These are phyloP conservation scores for Rickenella mellea DNA, from an alignment of 768 basidiomycete species.

Conservation along the genomic window DNA sequence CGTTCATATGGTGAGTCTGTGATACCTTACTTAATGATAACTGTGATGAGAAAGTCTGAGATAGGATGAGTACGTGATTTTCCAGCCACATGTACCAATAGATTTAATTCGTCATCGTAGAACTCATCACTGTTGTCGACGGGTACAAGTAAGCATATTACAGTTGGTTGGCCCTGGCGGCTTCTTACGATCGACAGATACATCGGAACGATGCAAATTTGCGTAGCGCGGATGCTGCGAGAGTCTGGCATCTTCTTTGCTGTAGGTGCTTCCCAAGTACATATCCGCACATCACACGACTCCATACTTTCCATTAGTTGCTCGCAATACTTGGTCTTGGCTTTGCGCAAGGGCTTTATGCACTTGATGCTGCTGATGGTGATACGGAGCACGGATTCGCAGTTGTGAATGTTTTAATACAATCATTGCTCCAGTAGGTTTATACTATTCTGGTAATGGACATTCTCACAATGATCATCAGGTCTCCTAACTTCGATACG, in stretches of 20 bases:
- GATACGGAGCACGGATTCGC: slow-evolving; percentile 33
- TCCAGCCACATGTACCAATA: slow-evolving; percentile 1
- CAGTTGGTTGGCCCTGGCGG: too few species aligned
- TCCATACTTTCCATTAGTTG: slow-evolving; percentile 34
- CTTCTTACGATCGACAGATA: slow-evolving; percentile 37
- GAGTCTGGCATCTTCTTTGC: slow-evolving; percentile 91
- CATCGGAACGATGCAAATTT: slow-evolving; percentile 91
- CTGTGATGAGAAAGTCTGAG: background rate
- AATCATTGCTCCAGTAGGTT: slow-evolving; percentile 72
- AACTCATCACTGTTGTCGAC: slow-evolving; percentile 72
- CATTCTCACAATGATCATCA: slow-evolving; percentile 13
- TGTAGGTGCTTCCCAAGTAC: slow-evolving; percentile 28
- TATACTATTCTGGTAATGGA: background rate
- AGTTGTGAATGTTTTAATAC: slow-evolving; percentile 68
- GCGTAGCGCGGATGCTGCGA: slow-evolving; percentile 84
- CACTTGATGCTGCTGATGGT: slow-evolving; percentile 87
- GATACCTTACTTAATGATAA: background rate
- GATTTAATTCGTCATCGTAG: slow-evolving; percentile 24
- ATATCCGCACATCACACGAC: background rate
- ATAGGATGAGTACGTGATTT: slow-evolving; percentile 69
- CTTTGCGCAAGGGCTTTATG: slow-evolving; percentile 81
- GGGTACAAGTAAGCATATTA: slow-evolving; percentile 57
- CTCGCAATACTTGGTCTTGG: slow-evolving; percentile 76
- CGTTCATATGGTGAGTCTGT: slow-evolving; percentile 68
- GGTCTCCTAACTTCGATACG: slow-evolving; percentile 58